These are phyloP conservation scores for Pseudocercospora musae DNA, from an alignment of 2,329 filamentous ascomycete species.

Conservation along the genomic window DNA sequence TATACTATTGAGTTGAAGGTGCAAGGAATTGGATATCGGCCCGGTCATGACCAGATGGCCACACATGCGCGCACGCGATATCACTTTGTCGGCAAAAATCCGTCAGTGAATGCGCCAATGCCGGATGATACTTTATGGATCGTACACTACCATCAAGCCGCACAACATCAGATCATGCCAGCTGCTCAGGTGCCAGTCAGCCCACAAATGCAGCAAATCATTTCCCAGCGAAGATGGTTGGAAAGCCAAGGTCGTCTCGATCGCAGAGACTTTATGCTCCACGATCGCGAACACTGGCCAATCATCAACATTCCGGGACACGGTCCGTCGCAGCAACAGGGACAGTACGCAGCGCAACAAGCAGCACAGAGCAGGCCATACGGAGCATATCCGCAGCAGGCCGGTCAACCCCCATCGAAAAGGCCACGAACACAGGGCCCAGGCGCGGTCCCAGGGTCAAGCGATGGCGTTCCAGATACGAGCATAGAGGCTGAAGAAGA, in stretches of 20 bases:
- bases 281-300: slow-evolving; percentile 87
- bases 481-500: slow-evolving; percentile 86
- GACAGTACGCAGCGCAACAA: slow-evolving; percentile 18
- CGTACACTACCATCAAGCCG: slow-evolving; percentile 79
- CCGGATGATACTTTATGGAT: slow-evolving; percentile 85
- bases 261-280: slow-evolving; percentile 91
- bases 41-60: slow-evolving; percentile 67
- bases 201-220: slow-evolving; percentile 57
- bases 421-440: slow-evolving; percentile 41
- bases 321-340: slow-evolving; percentile 17
- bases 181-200: slow-evolving; percentile 61
- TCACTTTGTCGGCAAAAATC: slow-evolving; percentile 73
- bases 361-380: slow-evolving; percentile 19
- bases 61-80: slow-evolving; percentile 81
- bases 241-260: slow-evolving; percentile 74
- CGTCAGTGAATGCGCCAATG: slow-evolving; percentile 65
- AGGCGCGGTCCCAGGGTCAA: slow-evolving; percentile 40
- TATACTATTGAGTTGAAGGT: slow-evolving; percentile 84
- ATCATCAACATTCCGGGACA: slow-evolving; percentile 66
- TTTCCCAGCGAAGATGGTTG: slow-evolving; percentile 61
- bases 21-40: slow-evolving; percentile 76
- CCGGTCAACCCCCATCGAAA: slow-evolving; percentile 45
- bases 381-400: slow-evolving; percentile 32
- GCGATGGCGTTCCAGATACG: slow-evolving; percentile 43
- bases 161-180: slow-evolving; percentile 70